Percentiles rank a stretch among this genome's conserved stretches.
These are phyloP conservation scores for Ceratocystis albifundus DNA, from an alignment of 2,329 filamentous ascomycete genomes.

Conservation along the genomic window DNA sequence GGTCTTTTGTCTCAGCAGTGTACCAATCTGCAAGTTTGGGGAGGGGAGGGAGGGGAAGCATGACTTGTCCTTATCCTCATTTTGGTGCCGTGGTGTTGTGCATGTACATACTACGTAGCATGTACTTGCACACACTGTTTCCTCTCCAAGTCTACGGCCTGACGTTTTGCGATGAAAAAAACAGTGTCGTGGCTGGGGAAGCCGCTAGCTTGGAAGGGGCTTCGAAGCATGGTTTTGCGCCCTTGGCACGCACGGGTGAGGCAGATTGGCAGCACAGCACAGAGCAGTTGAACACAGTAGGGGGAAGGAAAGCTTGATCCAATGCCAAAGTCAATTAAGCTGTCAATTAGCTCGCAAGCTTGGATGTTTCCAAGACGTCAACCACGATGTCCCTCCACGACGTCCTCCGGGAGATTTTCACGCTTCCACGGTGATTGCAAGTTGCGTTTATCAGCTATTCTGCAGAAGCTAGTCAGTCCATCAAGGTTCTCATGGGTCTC, in stretches of 20 bases:
- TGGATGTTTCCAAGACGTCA: neutral
- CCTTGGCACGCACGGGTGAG: neutral
- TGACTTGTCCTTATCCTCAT: neutral
- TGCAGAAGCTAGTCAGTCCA: neutral
- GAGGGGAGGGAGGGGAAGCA: neutral
- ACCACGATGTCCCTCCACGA: neutral
- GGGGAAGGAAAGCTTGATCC: neutral
- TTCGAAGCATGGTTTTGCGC: neutral
- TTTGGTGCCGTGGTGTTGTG: neutral
- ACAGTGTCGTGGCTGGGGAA: neutral
- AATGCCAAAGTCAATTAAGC: neutral
- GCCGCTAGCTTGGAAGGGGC: neutral
- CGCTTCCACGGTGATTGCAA: neutral
- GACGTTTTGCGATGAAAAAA: neutral
- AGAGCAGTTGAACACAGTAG: neutral
- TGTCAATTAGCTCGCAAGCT: neutral
- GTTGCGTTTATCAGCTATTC: neutral
- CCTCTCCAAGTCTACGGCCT: neutral
- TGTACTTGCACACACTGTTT: too few relatives aligned
- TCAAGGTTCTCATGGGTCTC: slow-evolving; percentile 1
- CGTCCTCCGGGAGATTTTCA: neutral
- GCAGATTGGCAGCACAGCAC: slow-evolving; percentile 1
- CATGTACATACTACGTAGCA: neutral
- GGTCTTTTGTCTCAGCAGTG: neutral
- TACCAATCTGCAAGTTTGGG: neutral